Evolutionary conservation across 768 basidiomycete genomes (phyloP), one percentile per base, ranked within the genome.

Genomic region (Galerina marginata): DNA sequence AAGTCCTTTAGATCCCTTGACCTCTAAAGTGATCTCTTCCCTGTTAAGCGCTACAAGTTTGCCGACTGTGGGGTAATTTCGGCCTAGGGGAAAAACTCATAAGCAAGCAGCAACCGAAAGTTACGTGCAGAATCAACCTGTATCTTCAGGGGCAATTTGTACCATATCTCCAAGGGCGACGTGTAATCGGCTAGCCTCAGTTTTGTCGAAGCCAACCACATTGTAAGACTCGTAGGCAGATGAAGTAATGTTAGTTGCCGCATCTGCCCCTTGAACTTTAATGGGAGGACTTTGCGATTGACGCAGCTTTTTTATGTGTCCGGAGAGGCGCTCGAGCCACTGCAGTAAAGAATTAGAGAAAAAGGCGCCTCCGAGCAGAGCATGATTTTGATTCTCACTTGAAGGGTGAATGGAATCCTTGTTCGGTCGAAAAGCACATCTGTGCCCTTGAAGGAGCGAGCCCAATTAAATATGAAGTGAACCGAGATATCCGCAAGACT

Each of bases 401-500:
- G 70, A n/a, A 81, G 54, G 6, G 75, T 73, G 20, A 73, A 64
- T 10, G 84, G 83, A 62, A 81, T 79, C 4, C 66, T 66, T 4
- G 61, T 55, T 11, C 68, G 58, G 52, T 82, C 77, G 55, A 80
- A 79, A 9, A 85, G 65, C 9, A 70, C 65, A 40, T 73, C 67
- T 16, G 77, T 68, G 9, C 70, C 69, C 33, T 64, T 74, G 67
- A 83, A 79, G 11, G 50, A 44, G 33, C 71, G 71, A 36, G 77
- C 66, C 86, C 86, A 87, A 6, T 69, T 66, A 60, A 81, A 71
- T 4, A 82, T 65, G 62, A 84, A 83, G 60, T 86, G 79, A 7
- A 82, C 74, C 2, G 83, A 79, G 37, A 87, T 68, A 66, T 88
- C 87, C 6, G 79, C 82, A 23, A 85, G 70, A 43, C 81, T 77